Conservation (phyloP, 345 rosid genomes). For the Murraya paniculata region DNA sequence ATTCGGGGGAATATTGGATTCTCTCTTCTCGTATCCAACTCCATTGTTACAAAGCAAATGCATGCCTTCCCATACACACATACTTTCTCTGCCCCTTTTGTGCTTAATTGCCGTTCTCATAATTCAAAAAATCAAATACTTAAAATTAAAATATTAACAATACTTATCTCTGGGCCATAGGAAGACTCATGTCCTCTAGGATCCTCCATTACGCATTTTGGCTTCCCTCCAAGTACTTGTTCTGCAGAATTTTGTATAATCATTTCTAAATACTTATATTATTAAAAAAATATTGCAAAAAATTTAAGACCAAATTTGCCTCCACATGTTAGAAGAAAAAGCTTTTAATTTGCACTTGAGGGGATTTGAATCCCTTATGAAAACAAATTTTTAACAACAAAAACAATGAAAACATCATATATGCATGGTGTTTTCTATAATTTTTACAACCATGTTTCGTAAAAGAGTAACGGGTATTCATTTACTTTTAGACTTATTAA, state of each 20-base stretch:
- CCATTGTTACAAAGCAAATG: conserved; percentile 18
- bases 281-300: not conserved
- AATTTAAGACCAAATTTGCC: too few relatives aligned
- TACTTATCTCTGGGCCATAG: conserved; percentile 13
- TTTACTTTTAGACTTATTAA: too few relatives aligned
- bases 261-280: not conserved
- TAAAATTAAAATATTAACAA: not conserved
- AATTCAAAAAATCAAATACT: not conserved
- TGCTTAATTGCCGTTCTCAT: not conserved
- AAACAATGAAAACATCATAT: not conserved
- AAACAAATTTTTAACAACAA: not conserved
- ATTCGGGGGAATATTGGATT: conserved; percentile 42
- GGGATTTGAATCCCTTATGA: too few relatives aligned
- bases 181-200: not conserved
- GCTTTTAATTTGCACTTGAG: too few relatives aligned
- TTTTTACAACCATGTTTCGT: not conserved
- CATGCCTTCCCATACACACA: conserved; percentile 3
- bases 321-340: too few relatives aligned
- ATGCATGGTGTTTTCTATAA: not conserved
- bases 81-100: not conserved
- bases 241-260: not conserved
- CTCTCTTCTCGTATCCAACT: conserved; percentile 2
- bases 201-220: not conserved
- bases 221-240: not conserved
- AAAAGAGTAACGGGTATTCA: not conserved